Percentiles rank a stretch among this genome's conserved stretches.
phyloP scores from a whole-genome alignment of 768 basidiomycete genomes.

The Suillus spraguei region DNA sequence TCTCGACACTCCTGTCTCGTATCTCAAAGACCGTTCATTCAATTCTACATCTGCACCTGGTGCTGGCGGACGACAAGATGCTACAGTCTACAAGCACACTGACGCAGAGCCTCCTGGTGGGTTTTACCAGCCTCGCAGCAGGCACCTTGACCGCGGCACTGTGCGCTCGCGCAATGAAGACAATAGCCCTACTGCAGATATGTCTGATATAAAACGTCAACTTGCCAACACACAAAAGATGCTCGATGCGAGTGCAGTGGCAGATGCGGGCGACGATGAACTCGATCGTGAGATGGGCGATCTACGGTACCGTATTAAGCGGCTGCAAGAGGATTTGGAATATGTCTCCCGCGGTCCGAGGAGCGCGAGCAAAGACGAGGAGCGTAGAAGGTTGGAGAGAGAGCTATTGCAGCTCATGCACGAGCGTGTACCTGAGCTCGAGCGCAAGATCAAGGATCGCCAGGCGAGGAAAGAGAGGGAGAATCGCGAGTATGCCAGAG shows the following conservation, averaged over 20 bases:
- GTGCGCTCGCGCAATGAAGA: constrained; percentile 77
- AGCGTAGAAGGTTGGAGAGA: constrained; percentile 83
- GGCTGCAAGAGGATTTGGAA: constrained; percentile 91
- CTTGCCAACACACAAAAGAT: constrained; percentile 77
- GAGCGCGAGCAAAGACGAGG: constrained; percentile 76
- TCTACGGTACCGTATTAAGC: constrained; percentile 78
- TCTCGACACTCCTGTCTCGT: constrained; percentile 56
- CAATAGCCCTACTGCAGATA: constrained; percentile 60
- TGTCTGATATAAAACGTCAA: constrained; percentile 85
- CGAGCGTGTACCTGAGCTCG: constrained; percentile 88
- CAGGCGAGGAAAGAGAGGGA: constrained; percentile 79
- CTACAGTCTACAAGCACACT: constrained; percentile 88
- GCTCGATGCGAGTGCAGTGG: constrained; percentile 76
- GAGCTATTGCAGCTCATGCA: constrained; percentile 87
- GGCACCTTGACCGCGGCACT: constrained; percentile 84
- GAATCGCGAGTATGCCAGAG: constrained; percentile 74
- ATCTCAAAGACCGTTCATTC: constrained; percentile 73
- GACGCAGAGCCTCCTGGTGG: constrained; percentile 59
- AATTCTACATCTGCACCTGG: constrained; percentile 51
- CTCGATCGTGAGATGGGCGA: constrained; percentile 91
- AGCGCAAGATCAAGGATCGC: constrained; percentile 77
- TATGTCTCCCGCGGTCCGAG: constrained; percentile 79
- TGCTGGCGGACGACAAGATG: constrained; percentile 75
- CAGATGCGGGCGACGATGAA: constrained; percentile 81
- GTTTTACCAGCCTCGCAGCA: constrained; percentile 77